These are phyloP conservation scores for Yamadazyma atmosphaerica DNA, from an alignment of 1,139 yeast genomes.

Conservation along the genomic window DNA sequence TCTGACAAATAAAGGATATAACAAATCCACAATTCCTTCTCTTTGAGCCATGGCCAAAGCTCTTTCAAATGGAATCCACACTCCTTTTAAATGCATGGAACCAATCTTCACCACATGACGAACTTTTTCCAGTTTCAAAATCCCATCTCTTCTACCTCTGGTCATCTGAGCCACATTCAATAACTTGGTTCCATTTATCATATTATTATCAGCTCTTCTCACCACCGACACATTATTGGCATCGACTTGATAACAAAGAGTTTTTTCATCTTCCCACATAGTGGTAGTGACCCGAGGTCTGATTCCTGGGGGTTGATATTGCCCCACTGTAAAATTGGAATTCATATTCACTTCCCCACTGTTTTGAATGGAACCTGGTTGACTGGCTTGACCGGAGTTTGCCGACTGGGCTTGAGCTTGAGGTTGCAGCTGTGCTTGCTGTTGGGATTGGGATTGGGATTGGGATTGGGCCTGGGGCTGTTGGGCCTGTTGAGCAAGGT, in stretches of 20 bases:
- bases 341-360: conserved; percentile 12
- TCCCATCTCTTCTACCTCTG: conserved; percentile 57
- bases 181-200: conserved; percentile 91
- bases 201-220: conserved; percentile 87
- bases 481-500: conserved; percentile 5
- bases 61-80: conserved; percentile 95
- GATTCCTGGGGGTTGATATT: conserved; percentile 53
- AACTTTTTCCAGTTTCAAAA: conserved; percentile 78
- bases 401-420: conserved; percentile 8
- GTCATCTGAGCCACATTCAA: conserved; percentile 59
- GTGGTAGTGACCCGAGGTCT: conserved; percentile 91
- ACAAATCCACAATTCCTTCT: conserved; percentile 81
- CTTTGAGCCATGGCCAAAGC: conserved; percentile 89
- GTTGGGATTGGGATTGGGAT: conserved; percentile 1
- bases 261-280: conserved; percentile 96
- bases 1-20: conserved; percentile 86
- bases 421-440: conserved; percentile 2
- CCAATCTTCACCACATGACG: conserved; percentile 95
- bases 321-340: conserved; percentile 43
- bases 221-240: conserved; percentile 91
- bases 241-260: conserved; percentile 92
- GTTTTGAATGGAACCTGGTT: background rate
- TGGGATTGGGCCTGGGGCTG: conserved; percentile 4
- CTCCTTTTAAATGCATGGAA: conserved; percentile 96
- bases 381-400: background rate